Evolutionary conservation across 495 filamentous ascomycete genomes (phyloP), one percentile per base, ranked within the genome.

Genomic region (Aspergillus hancockii): DNA sequence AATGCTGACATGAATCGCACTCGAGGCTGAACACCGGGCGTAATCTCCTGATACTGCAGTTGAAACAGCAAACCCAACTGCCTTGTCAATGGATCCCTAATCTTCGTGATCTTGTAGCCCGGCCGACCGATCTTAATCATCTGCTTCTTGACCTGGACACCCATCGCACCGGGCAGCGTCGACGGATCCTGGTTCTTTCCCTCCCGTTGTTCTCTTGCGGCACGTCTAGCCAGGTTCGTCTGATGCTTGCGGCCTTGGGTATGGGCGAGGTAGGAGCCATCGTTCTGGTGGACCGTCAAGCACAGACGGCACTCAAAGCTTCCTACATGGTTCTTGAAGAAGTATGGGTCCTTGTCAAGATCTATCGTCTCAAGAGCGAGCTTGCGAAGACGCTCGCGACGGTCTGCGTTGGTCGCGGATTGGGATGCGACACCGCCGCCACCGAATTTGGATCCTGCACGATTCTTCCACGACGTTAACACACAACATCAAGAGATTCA

Each of bases 261-360:
- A 77, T 99, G 94, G 0, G 94, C 93, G 65, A 99, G 92, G 78
- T 99, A 99, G 54, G 93, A 97, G 63, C 94, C 94, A 79, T 99
- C 94, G 75, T 99, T 99, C 67, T 99, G 94, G 81, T 99, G 94
- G n/a, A 98, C 95, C 3, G 94, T 99, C 31, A 99, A 80, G 66
- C 94, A 99, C 41, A 99, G 88, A 16, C 95, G 91, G 72, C 94
- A 99, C 71, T 99, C 94, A 78, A 97, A 99, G 73, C 88, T 93
- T 62, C 94, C 94, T 63, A 98, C 91, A 68, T 99, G 94, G 79
- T 99, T 99, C 71, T 96, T 96, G 89, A 99, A 98, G 84, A 99
- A 97, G 82, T 98, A 99, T 0, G 94, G 94, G 79, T 99, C 94
- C 77, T 98, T 98, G 71, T 98, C 95, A 47, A 99, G 88, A 75